Conservation (phyloP, 2,329 filamentous ascomycete genomes). For the Ophiostoma pallidulum region DNA sequence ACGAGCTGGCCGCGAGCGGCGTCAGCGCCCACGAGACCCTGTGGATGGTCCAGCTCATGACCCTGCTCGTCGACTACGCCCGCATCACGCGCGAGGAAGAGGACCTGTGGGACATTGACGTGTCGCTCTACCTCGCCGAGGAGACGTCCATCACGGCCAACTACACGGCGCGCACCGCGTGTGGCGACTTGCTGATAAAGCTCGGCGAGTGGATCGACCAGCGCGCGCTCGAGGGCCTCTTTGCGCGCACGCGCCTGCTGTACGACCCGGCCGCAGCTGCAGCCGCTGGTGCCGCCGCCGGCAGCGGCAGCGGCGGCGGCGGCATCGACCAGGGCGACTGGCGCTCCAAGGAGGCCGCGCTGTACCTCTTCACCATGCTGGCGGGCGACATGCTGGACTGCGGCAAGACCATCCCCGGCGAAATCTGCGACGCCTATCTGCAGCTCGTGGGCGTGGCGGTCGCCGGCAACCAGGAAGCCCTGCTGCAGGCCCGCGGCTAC, state of each 20-base stretch:
- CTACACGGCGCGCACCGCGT: constrained; percentile 88
- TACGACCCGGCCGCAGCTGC: constrained; percentile 37
- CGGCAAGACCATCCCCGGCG: constrained; percentile 57
- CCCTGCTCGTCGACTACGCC: constrained; percentile 72
- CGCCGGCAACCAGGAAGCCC: constrained; percentile 56
- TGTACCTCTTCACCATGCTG: constrained; percentile 79
- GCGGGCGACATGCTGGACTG: constrained; percentile 75
- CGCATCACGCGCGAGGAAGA: constrained; percentile 90
- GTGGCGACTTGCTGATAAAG: constrained; percentile 86
- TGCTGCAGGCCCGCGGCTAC: constrained; percentile 79
- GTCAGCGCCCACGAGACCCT: constrained; percentile 48
- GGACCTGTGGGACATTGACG: constrained; percentile 91
- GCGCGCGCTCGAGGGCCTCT: constrained; percentile 67
- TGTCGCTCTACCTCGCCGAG: constrained; percentile 90
- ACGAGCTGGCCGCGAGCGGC: constrained; percentile 56
- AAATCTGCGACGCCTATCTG: constrained; percentile 64
- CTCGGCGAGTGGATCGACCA: constrained; percentile 79
- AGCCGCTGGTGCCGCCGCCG: too few species aligned
- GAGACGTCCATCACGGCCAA: constrained; percentile 92
- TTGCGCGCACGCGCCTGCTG: constrained; percentile 64
- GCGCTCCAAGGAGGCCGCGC: constrained; percentile 64
- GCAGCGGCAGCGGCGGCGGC: too few species aligned
- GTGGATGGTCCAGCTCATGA: constrained; percentile 85
- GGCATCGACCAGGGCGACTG: too few species aligned
- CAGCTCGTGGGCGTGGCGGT: constrained; percentile 74